Evolutionary conservation across 176 grass and related monocot genomes (phyloP), one percentile per base, ranked within the genome.

Genomic region (Cymbopogon citratus): DNA sequence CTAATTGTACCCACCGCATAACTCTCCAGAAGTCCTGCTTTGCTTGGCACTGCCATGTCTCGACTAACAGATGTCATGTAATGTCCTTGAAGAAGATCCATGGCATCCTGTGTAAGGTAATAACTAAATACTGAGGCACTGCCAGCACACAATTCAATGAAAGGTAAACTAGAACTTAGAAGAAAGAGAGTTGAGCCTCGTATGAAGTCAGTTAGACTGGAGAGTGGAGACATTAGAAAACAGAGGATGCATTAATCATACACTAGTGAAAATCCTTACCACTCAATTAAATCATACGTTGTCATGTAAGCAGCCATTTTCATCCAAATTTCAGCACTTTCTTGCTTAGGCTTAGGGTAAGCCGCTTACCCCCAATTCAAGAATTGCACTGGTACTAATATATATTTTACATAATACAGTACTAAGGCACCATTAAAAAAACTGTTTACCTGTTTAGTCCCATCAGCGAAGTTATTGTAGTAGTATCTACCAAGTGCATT

Each of bases 41-140:
- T 99, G 49, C 40, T 66, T 82, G 90, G 62, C 87, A 78, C 54
- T 83, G 74, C 52, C 64, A 99, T 77, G 73, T 95, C 96, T 75
- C 93, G 87, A 83, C 83, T 99, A 70, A 90, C 84, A 78, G 96
- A 93, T 64, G 92, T 86, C 24, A 89, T 88, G 71, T 93, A 90
- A 86, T 95, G 89, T 51, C 96, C 96, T 88, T 99, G 96, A 81
- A 99, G 90, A 83, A 99, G 91, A 91, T 99, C 96, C 87, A 99
- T 95, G 26, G 87, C 87, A 88, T 99, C 96, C 96, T 99, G 85
- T 57, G 28, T 18, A 94, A 83, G 48, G 85, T 63, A 69, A 77
- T 28, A 79, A 65, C 84, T 38, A 81, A 44, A 81, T 44, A 70
- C 60, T 70, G 33, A 83, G 24, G 21, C 16, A 60, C 11, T 25